Percentiles rank a stretch among this genome's conserved stretches.
Conservation (phyloP, 495 filamentous ascomycete species). For the Rostrohypoxylon terebratum region DNA sequence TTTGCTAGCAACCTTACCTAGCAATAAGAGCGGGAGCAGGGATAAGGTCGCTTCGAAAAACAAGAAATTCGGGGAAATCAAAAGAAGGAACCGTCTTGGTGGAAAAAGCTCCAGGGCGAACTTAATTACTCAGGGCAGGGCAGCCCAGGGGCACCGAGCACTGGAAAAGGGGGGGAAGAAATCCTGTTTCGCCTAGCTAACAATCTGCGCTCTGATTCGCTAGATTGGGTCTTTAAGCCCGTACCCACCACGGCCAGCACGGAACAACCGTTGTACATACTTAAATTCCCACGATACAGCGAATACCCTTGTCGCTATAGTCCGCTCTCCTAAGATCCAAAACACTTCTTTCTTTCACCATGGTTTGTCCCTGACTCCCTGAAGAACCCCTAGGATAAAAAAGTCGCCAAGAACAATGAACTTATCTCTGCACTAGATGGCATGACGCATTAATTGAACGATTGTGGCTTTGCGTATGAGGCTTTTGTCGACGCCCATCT, state of each 20-base stretch:
- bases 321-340: not conserved
- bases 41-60: conserved; percentile 26
- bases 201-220: conserved; percentile 19
- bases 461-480: not conserved
- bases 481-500: not conserved
- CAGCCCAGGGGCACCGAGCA: conserved; percentile 24
- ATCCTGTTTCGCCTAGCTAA: conserved; percentile 22
- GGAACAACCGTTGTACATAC: not conserved
- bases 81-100: conserved; percentile 18
- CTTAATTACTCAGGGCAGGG: conserved; percentile 20
- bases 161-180: conserved; percentile 22
- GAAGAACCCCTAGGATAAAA: not conserved
- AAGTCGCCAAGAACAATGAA: not conserved
- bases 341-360: conserved; percentile 10
- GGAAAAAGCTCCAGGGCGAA: not conserved
- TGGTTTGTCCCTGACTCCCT: not conserved
- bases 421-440: not conserved
- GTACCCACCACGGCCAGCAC: not conserved
- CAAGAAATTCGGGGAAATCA: conserved; percentile 29
- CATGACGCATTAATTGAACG: not conserved
- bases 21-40: conserved; percentile 17
- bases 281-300: not conserved
- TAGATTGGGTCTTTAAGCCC: not conserved
- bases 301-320: conserved; percentile 1
- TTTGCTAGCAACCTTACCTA: too few species aligned